phyloP scores from a whole-genome alignment of 2,329 filamentous ascomycete species.

The Fusarium albosuccineum region DNA sequence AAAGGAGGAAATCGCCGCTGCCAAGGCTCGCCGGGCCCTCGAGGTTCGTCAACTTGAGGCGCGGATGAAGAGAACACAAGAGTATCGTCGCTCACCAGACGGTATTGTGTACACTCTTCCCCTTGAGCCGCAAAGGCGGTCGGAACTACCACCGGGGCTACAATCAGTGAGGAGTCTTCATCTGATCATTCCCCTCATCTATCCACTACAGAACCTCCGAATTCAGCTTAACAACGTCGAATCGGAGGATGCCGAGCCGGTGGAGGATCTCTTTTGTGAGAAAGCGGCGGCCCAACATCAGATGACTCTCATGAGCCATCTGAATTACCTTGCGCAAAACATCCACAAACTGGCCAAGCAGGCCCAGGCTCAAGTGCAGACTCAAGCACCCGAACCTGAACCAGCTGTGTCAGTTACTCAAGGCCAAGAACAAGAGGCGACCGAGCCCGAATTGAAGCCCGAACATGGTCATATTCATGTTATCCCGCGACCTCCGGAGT shows the following conservation, averaged over 20 bases:
- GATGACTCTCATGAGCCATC: conserved; percentile 76
- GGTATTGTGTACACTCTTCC: conserved; percentile 79
- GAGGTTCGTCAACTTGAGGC: conserved; percentile 82
- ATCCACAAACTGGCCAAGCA: conserved; percentile 75
- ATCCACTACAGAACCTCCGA: conserved; percentile 77
- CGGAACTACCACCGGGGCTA: conserved; percentile 71
- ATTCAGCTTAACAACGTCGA: conserved; percentile 75
- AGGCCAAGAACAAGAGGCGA: conserved; percentile 13
- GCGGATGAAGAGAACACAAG: conserved; percentile 75
- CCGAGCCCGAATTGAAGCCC: conserved; percentile 13
- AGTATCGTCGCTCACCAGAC: conserved; percentile 77
- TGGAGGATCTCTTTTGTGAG: conserved; percentile 75
- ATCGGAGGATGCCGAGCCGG: conserved; percentile 68
- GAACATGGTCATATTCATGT: conserved; percentile 75
- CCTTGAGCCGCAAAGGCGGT: conserved; percentile 72
- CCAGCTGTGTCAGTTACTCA: conserved; percentile 23
- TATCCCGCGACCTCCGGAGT: conserved; percentile 83
- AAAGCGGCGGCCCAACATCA: conserved; percentile 69
- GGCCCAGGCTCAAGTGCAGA: conserved; percentile 59
- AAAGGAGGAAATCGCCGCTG: conserved; percentile 70
- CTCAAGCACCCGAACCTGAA: conserved; percentile 34
- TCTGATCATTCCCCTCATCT: conserved; percentile 77
- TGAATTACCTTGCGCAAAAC: conserved; percentile 81
- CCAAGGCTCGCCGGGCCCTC: conserved; percentile 71
- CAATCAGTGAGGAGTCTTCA: conserved; percentile 73